Base-by-base conservation (phyloP, 805 yeast genomes). In the Lipomyces orientalis region DNA sequence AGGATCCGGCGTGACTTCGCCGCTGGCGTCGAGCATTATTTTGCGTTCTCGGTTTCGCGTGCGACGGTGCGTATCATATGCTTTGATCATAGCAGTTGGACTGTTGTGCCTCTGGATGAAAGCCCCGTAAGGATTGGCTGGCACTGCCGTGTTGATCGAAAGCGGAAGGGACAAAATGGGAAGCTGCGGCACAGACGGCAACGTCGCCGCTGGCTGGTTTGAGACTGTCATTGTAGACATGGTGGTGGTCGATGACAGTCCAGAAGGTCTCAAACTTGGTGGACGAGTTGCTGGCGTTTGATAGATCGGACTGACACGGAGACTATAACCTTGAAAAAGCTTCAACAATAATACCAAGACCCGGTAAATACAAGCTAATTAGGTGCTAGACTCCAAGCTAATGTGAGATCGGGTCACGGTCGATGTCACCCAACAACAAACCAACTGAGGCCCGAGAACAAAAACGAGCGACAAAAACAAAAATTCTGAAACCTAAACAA, bases 11-110 rank as follows among this genome's bases (percentile, higher is more conserved):
- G 43, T 19, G 33, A 69, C 60, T 12, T 57, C 64, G 9, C 64
- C 60, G 29, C 63, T 31, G 5, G 54, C 54, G 4, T 56, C 55
- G 34, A 69, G 54, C 16, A 37, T 49, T 9, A 58, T 60, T 14
- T 64, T 43, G 4, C 64, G 56, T 5, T 63, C 67, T 46, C 16
- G 29, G 51, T 69, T 69, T 51, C 72, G 59, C 16, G 61, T 33
- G 29, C 58, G 64, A 12, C 72, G 67, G 49, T 69, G 72, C 7
- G 19, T 37, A 7, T 69, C 72, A 56, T 69, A 69, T 0, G 72
- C 72, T 39, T 34, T 16, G 22, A 51, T 35, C 52, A 69, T 39
- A 2, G 63, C 58, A 25, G 51, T 51, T 3, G 72, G 70, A 4
- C 56, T 16, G 31, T 55, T 22, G 54, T 69, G 54, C 14, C n/a